Evolutionary conservation across 495 filamentous ascomycete genomes (phyloP).

Genomic region (Apiosordaria backusii): DNA sequence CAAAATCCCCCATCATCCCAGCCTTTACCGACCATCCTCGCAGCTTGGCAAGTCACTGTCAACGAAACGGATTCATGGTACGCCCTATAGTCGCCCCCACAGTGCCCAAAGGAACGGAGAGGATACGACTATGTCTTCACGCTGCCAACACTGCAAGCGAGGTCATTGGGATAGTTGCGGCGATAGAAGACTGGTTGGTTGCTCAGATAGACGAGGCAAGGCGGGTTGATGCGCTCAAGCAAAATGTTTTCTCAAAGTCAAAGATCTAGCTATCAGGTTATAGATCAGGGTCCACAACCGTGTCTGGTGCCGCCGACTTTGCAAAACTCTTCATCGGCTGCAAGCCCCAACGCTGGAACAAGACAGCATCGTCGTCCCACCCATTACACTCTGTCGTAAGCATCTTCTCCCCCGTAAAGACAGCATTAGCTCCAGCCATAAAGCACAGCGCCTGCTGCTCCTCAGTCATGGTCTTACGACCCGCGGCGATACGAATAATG

Average conservation of each 20-base stretch:
- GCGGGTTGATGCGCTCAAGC: background rate
- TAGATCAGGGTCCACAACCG: too few relatives aligned
- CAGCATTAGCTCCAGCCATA: slow-evolving; percentile 79
- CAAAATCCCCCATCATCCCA: slow-evolving; percentile 41
- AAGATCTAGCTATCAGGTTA: background rate
- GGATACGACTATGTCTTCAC: slow-evolving; percentile 54
- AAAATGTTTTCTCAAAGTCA: background rate
- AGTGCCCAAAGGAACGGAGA: slow-evolving; percentile 48
- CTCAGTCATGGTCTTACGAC: slow-evolving; percentile 70
- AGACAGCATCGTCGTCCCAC: slow-evolving; percentile 76
- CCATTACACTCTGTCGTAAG: slow-evolving; percentile 82
- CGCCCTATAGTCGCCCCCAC: slow-evolving; percentile 55
- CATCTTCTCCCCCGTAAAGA: slow-evolving; percentile 93
- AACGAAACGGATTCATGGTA: slow-evolving; percentile 48
- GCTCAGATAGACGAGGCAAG: background rate
- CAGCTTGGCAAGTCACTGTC: slow-evolving; percentile 49
- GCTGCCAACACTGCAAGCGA: slow-evolving; percentile 49
- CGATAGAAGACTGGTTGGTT: slow-evolving; percentile 43
- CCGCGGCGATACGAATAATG: slow-evolving; percentile 78
- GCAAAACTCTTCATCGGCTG: slow-evolving; percentile 51
- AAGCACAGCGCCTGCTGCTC: slow-evolving; percentile 83
- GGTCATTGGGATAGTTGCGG: slow-evolving; percentile 38
- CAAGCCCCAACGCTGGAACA: slow-evolving; percentile 77
- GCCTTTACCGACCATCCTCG: slow-evolving; percentile 45
- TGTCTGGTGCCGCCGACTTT: slow-evolving; percentile 23